Conservation (phyloP, 371 early-diverging fungal species). For the Mortierella sp. region DNA sequence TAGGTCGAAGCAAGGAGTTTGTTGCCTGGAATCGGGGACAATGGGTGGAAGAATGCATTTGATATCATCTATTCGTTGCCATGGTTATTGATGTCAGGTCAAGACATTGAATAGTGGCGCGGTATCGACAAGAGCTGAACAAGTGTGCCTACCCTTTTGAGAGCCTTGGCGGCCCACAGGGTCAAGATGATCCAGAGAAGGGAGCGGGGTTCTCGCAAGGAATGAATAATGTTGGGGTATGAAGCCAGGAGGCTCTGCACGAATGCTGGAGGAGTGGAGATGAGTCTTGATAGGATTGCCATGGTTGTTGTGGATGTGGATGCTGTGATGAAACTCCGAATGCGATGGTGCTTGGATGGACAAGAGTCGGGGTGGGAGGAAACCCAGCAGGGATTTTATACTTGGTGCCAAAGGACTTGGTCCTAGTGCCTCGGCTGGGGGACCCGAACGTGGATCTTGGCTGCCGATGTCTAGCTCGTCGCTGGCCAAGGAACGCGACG, state of each 20-base stretch:
- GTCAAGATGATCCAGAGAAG: slow-evolving; percentile 16
- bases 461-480: too few species aligned
- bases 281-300: slow-evolving; percentile 6
- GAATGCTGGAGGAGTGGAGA: slow-evolving; percentile 1
- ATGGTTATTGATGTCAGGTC: too few species aligned
- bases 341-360: too few species aligned
- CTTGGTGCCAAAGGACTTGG: too few species aligned
- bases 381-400: too few species aligned
- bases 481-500: too few species aligned
- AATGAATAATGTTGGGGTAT: slow-evolving; percentile 4
- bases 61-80: slow-evolving; percentile 9
- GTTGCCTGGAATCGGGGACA: slow-evolving; percentile 20
- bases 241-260: slow-evolving; percentile 1
- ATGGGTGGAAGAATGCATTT: slow-evolving; percentile 26
- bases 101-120: too few species aligned
- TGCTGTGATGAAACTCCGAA: neutral
- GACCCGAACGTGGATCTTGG: too few species aligned
- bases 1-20: slow-evolving; percentile 22
- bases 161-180: slow-evolving; percentile 12
- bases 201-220: slow-evolving; percentile 1
- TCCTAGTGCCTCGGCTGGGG: too few species aligned
- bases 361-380: too few species aligned
- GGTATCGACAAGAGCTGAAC: neutral
- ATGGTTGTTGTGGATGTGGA: neutral
- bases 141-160: slow-evolving; percentile 7